These are phyloP conservation scores for Suillus decipiens DNA, from an alignment of 768 basidiomycete species.

Conservation along the genomic window DNA sequence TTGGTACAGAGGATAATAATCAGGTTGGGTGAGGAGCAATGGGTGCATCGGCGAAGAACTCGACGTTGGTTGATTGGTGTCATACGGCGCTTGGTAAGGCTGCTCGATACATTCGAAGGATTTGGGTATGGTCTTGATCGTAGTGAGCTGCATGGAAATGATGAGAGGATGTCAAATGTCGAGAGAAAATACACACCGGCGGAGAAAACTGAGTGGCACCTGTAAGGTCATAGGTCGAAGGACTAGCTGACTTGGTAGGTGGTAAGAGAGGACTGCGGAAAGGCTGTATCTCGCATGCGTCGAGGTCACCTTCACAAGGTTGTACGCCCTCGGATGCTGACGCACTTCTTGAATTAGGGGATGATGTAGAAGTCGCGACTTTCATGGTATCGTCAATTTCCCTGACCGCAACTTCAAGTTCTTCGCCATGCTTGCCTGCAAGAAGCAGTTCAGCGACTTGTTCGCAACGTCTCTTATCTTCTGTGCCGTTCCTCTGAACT, in stretches of 20 bases:
- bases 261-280: conserved; percentile 35
- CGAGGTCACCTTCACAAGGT: conserved; percentile 5
- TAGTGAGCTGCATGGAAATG: background rate
- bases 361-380: conserved; percentile 5
- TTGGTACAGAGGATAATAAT: background rate
- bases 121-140: background rate
- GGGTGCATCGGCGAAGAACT: background rate
- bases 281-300: conserved; percentile 18
- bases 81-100: background rate
- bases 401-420: conserved; percentile 47
- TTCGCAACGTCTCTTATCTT: conserved; percentile 51
- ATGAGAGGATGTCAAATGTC: background rate
- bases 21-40: conserved; percentile 5
- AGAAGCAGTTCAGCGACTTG: conserved; percentile 52
- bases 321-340: background rate
- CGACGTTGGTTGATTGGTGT: background rate
- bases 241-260: conserved; percentile 14
- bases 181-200: background rate
- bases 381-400: conserved; percentile 26
- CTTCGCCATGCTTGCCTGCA: conserved; percentile 50
- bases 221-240: background rate
- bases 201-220: background rate
- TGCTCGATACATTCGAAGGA: background rate
- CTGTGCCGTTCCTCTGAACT: conserved; percentile 49
- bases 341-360: conserved; percentile 1